Evolutionary conservation across 169 alveolate genomes (phyloP), one percentile per base, ranked within the genome.

Genomic region (Plasmodium gallinaceum): DNA sequence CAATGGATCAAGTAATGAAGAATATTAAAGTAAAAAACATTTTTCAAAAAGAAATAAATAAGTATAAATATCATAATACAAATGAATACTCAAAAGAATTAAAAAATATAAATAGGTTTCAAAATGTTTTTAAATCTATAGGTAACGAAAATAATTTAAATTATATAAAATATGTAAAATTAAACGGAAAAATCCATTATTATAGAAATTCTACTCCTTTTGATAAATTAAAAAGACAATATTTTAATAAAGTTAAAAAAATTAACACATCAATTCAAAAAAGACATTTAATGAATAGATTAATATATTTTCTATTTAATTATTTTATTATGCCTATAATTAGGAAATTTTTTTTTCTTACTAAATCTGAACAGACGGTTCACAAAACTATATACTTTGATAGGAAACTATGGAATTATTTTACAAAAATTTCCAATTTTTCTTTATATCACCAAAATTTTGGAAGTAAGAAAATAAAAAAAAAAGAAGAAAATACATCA

Each of bases 261-360:
- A 86, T 64, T 43, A 43, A 70, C 39, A 24, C 58, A 42, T 62
- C 78, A 0, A 61, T 71, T 60, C 60, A 61, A 66, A 86, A 86
- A 64, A 86, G 92, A 73, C 87, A 86, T 71, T 37, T 70, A 16
- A 39, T 86, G 60, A 72, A 61, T 45, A 86, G 92, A 66, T 20
- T 86, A 45, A 72, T 86, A 70, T 66, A 86, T 66, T 86, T 86
- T 43, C 86, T 86, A 12, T 86, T 86, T 73, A 86, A 86, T 64
- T 86, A 86, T 60, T 71, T 86, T 52, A 72, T 86, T 65, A 86
- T 86, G 92, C 92, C 92, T 1, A 18, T 86, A 58, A 86, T 61
- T 24, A 54, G 87, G 22, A 51, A 64, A 26, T 86, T 70, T 46
- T 86, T 86, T 86, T 86, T 71, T 64, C 76, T 86, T 14, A 86